These are phyloP conservation scores for Russula foetens DNA, from an alignment of 768 basidiomycete species.

Conservation along the genomic window DNA sequence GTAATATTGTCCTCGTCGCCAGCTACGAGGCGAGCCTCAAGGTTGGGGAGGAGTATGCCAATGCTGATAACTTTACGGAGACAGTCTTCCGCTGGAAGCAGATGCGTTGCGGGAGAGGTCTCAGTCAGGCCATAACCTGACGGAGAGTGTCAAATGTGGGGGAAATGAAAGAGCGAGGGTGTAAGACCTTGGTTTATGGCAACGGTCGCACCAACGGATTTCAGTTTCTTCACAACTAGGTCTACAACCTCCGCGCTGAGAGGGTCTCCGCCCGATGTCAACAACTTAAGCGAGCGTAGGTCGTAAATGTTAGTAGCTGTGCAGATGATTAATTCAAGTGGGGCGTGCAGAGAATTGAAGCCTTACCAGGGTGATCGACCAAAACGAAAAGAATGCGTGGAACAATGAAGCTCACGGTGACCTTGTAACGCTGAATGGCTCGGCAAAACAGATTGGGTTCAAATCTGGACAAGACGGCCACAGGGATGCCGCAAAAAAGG, in stretches of 20 bases:
- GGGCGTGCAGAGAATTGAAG: not conserved
- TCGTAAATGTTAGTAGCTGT: conserved; percentile 61
- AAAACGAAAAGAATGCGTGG: conserved; percentile 82
- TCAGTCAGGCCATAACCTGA: conserved; percentile 75
- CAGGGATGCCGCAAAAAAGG: conserved; percentile 39
- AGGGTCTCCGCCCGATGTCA: conserved; percentile 78
- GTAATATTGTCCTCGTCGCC: conserved; percentile 50
- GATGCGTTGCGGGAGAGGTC: conserved; percentile 64
- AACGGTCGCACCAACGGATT: conserved; percentile 35
- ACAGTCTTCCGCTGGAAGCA: conserved; percentile 39
- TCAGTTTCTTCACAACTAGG: conserved; percentile 34
- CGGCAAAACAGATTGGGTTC: conserved; percentile 62
- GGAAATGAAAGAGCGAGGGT: not conserved
- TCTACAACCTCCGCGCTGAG: conserved; percentile 55
- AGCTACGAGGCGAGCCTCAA: conserved; percentile 65
- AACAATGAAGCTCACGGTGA: conserved; percentile 53
- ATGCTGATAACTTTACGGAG: conserved; percentile 51
- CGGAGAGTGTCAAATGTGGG: not conserved
- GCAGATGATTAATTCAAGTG: not conserved
- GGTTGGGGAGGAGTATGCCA: conserved; percentile 64
- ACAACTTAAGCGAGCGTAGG: conserved; percentile 44
- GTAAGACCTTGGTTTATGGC: conserved; percentile 44
- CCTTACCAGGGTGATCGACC: conserved; percentile 56
- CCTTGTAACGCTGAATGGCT: conserved; percentile 55
- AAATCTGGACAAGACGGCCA: conserved; percentile 59